Evolutionary conservation across 441 rosid species (phyloP).

Genomic region (Euphorbia celastroides): DNA sequence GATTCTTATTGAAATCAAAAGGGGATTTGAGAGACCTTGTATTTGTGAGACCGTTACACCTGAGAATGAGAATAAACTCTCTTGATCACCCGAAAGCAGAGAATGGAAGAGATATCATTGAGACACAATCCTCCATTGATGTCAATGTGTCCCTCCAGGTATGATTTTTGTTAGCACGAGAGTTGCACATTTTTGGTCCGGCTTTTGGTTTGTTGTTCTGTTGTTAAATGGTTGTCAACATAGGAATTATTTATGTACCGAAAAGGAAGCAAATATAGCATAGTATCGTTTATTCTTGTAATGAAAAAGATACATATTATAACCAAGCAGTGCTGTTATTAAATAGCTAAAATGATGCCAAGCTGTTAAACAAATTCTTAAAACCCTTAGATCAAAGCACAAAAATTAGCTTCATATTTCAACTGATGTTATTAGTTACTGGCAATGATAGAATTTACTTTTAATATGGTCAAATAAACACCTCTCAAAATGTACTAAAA

Average conservation of each 20-base stretch:
- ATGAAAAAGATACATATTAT: no score
- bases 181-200: no score
- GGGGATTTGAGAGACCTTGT: conserved; percentile 56
- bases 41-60: conserved; percentile 64
- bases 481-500: background rate
- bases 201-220: background rate
- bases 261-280: background rate
- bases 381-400: no score
- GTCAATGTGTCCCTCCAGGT: conserved; percentile 46
- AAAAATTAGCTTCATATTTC: no score
- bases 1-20: conserved; percentile 44
- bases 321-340: no score
- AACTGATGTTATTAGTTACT: background rate
- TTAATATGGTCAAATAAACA: background rate
- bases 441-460: background rate
- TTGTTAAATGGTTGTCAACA: background rate
- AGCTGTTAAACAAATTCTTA: no score
- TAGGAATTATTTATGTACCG: background rate
- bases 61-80: conserved; percentile 50
- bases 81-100: conserved; percentile 74
- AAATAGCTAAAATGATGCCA: no score
- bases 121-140: conserved; percentile 47
- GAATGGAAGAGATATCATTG: conserved; percentile 48
- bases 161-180: background rate
- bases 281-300: background rate